Conservation (phyloP, 2,329 filamentous ascomycete species). For the Cladosporium colombiae region DNA sequence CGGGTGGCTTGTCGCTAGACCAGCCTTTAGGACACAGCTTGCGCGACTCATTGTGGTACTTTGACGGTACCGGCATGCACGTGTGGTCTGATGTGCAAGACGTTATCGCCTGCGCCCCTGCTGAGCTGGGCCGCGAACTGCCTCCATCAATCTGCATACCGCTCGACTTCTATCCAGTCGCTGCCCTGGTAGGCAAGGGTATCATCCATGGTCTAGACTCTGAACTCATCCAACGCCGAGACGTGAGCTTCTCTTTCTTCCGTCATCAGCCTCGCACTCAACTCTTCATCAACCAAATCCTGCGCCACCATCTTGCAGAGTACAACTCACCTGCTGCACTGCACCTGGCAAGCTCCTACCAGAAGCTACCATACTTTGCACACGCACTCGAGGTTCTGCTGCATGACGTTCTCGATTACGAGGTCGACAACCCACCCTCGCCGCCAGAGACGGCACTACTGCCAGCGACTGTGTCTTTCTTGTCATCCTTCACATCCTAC, state of each 20-base stretch:
- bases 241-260: constrained; percentile 87
- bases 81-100: constrained; percentile 88
- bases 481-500: constrained; percentile 68
- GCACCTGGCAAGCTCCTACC: constrained; percentile 79
- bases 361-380: constrained; percentile 84
- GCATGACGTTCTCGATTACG: constrained; percentile 90
- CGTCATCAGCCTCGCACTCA: constrained; percentile 90
- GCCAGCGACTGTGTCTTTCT: constrained; percentile 54
- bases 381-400: constrained; percentile 90
- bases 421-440: constrained; percentile 68
- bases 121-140: constrained; percentile 67
- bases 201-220: constrained; percentile 89
- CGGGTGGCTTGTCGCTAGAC: constrained; percentile 26
- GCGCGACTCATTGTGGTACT: constrained; percentile 89
- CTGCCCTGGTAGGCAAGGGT: constrained; percentile 82
- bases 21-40: constrained; percentile 54
- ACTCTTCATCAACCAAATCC: constrained; percentile 84
- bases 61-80: constrained; percentile 82
- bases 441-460: constrained; percentile 51
- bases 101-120: constrained; percentile 70
- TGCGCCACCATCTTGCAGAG: constrained; percentile 74
- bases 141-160: constrained; percentile 74
- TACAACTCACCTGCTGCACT: constrained; percentile 80
- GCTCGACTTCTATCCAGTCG: constrained; percentile 94
- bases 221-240: constrained; percentile 87